Evolutionary conservation across 2,329 filamentous ascomycete species (phyloP), one percentile per base, ranked within the genome.

Genomic region (Polytolypa hystricis): DNA sequence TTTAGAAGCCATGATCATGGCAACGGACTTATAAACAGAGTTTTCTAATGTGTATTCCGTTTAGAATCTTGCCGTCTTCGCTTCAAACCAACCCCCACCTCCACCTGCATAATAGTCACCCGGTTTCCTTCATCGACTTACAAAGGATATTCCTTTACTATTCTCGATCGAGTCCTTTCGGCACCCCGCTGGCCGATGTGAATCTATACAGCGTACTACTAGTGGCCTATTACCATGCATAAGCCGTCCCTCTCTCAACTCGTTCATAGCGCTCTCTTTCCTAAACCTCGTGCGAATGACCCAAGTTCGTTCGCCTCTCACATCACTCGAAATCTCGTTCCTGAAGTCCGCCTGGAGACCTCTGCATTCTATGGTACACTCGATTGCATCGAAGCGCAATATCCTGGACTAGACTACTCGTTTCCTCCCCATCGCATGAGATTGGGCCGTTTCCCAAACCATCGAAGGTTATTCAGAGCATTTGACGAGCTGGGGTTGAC

Each of bases 401-500:
- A 80, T 48, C 76, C 76, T 0, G 76, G 76, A 21, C 64, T 79
- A 31, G 76, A 80, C 61, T 80, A 80, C 55, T 70, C 71, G 31
- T 66, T 73, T 48, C 58, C 61, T 5, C 73, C 75, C 2, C 76
- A 80, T 58, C 70, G 76, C 38, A 73, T 75, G 61, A 67, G 76
- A 27, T 64, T 80, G 9, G 63, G 71, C 36, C 71, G 73, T 30
- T 79, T 77, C 52, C 67, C 69, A 8, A 73, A 74, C 62, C 76
- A 80, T 55, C 63, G 64, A 44, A 64, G 65, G 41, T 62, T 80
- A 1, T 79, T 80, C 57, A 63, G 63, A 15, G 72, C 68, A 18
- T 79, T 80, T 47, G 73, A 79, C 53, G 60, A 67, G 11, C 62
- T 80, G 15, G 60, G 65, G 10, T 51, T 79, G 42, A 79, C 75